These are phyloP conservation scores for Fraxinus xanthoxyloides DNA, from an alignment of 305 asterid genomes.

Conservation along the genomic window DNA sequence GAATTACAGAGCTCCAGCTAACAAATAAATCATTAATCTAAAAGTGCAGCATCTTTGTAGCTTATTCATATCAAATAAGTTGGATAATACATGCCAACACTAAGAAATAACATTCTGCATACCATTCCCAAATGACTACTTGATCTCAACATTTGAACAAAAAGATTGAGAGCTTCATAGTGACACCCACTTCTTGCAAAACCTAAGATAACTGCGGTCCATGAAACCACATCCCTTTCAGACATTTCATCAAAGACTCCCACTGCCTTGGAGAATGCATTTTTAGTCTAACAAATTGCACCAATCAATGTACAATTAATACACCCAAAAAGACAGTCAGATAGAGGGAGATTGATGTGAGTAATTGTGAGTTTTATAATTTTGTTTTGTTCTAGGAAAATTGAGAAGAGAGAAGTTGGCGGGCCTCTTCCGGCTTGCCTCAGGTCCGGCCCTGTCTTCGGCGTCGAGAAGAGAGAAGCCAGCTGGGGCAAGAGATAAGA, in stretches of 20 bases:
- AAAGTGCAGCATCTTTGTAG: background rate
- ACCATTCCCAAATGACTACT: constrained; percentile 36
- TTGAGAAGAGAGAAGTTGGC: no score
- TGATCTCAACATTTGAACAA: constrained; percentile 73
- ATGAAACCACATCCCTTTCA: constrained; percentile 65
- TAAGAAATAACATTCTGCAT: background rate
- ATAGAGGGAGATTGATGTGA: no score
- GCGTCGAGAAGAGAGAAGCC: no score
- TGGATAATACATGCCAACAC: background rate
- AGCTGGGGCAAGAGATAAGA: no score
- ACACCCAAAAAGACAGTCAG: no score
- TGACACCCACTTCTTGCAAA: constrained; percentile 47
- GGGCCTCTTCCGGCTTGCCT: no score
- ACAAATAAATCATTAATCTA: background rate
- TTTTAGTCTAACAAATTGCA: no score
- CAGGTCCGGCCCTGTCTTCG: no score
- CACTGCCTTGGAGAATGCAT: no score
- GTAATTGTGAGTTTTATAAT: no score
- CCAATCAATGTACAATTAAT: no score
- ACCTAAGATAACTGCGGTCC: constrained; percentile 89
- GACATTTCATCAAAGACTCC: constrained; percentile 89
- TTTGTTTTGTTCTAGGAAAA: no score
- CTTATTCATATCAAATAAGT: background rate
- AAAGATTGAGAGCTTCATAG: constrained; percentile 58
- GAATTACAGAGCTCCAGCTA: background rate